phyloP scores from a whole-genome alignment of 805 yeast species.

The Brettanomyces custersianus region DNA sequence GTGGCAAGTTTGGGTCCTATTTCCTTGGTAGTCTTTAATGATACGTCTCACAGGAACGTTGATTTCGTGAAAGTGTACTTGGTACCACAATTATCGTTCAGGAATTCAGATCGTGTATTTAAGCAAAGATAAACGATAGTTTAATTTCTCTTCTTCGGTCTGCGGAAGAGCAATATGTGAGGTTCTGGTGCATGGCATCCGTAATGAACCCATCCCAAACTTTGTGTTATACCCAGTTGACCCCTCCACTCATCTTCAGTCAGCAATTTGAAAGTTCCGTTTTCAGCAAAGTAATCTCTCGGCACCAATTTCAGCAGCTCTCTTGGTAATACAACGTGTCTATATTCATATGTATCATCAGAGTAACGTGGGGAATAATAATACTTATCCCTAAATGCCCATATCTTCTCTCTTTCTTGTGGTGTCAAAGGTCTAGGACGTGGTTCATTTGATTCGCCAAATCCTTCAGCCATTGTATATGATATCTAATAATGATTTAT shows the following conservation, averaged over 20 bases:
- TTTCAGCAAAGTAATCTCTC: conserved; percentile 86
- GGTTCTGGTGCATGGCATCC: conserved; percentile 99
- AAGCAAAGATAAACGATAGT: too few species aligned
- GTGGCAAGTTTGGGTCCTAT: too few species aligned
- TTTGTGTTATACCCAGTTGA: conserved; percentile 94
- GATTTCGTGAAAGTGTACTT: too few species aligned
- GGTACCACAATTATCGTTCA: too few species aligned
- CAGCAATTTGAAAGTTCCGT: conserved; percentile 85
- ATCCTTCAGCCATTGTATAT: background rate
- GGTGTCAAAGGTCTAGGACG: conserved; percentile 71
- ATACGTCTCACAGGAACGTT: too few species aligned
- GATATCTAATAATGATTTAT: too few species aligned
- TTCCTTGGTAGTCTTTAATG: too few species aligned
- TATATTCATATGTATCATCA: conserved; percentile 85
- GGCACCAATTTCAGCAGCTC: conserved; percentile 93
- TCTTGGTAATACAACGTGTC: conserved; percentile 96
- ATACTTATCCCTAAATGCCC: conserved; percentile 87
- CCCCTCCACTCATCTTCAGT: conserved; percentile 94
- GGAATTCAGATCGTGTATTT: too few species aligned
- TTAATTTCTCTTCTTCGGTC: conserved; percentile 40
- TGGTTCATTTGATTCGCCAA: conserved; percentile 3
- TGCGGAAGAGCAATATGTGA: conserved; percentile 81
- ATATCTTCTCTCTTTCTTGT: conserved; percentile 74
- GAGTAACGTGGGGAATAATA: conserved; percentile 91
- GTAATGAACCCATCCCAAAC: conserved; percentile 95